Conservation (phyloP, 805 yeast species). For the Limtongia smithiae region DNA sequence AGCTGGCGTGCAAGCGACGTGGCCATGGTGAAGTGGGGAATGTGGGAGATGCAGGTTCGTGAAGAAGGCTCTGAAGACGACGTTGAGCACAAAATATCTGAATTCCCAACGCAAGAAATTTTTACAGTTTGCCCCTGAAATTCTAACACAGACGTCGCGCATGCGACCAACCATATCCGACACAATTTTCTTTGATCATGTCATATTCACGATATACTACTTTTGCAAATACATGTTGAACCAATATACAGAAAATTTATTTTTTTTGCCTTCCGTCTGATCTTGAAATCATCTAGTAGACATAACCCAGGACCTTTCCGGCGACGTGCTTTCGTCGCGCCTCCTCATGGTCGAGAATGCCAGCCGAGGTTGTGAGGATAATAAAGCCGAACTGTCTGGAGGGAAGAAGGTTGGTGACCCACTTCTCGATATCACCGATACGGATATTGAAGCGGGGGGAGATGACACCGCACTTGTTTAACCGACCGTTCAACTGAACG, state of each 20-base stretch:
- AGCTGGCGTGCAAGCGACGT: constrained; percentile 79
- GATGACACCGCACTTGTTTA: constrained; percentile 98
- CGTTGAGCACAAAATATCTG: background rate
- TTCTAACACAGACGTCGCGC: background rate
- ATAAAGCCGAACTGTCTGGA: constrained; percentile 99
- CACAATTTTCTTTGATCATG: constrained; percentile 1
- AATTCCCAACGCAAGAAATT: background rate
- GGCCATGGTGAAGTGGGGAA: constrained; percentile 10
- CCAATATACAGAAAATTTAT: constrained; percentile 2
- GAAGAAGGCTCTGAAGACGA: background rate
- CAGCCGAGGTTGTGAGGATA: constrained; percentile 97
- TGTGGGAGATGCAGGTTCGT: no score
- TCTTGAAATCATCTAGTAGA: constrained; percentile 59
- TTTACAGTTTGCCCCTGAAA: constrained; percentile 18
- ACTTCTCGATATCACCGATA: constrained; percentile 92
- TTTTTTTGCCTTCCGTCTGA: background rate
- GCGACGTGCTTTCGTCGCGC: constrained; percentile 99
- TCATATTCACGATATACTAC: constrained; percentile 4
- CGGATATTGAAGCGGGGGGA: constrained; percentile 98
- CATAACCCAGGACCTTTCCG: constrained; percentile 98
- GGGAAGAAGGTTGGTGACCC: constrained; percentile 98
- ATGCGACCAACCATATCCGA: background rate
- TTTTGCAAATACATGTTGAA: constrained; percentile 8
- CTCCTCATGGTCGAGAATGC: constrained; percentile 99
- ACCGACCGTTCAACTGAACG: constrained; percentile 94